Percentiles rank a stretch among this genome's conserved stretches.
Conservation (phyloP, 139 green algal species). For the Chlorella ohadii region DNA sequence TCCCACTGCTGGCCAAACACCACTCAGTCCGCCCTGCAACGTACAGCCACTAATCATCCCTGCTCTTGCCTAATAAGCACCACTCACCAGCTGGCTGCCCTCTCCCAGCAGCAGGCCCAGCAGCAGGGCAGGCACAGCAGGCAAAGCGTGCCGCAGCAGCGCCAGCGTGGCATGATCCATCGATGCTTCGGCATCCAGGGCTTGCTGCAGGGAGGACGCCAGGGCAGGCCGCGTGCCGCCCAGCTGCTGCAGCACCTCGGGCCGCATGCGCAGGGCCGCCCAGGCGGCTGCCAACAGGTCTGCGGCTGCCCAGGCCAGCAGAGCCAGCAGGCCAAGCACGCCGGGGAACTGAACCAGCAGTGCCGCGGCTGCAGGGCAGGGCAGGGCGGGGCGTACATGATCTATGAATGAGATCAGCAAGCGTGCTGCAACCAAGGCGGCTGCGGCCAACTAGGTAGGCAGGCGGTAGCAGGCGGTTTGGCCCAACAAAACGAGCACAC, state of each 20-base stretch:
- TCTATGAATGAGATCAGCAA: too few species aligned
- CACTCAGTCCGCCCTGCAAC: too few species aligned
- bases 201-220: neutral
- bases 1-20: too few species aligned
- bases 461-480: too few species aligned
- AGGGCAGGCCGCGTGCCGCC: neutral
- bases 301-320: slow-evolving; percentile 25
- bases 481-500: too few species aligned
- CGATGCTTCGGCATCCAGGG: slow-evolving; percentile 42
- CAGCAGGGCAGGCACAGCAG: slow-evolving; percentile 52
- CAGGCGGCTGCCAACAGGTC: neutral
- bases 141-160: slow-evolving; percentile 40
- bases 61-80: too few species aligned
- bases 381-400: too few species aligned
- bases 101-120: slow-evolving; percentile 56
- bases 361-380: neutral
- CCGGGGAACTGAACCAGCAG: slow-evolving; percentile 15
- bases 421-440: too few species aligned
- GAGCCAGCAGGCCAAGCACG: slow-evolving; percentile 11
- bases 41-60: too few species aligned
- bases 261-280: neutral
- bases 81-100: slow-evolving; percentile 52
- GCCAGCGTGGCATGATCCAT: slow-evolving; percentile 23
- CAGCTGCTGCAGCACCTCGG: slow-evolving; percentile 9
- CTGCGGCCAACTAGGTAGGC: too few species aligned